Percentiles rank a stretch among this genome's conserved stretches.
Conservation (phyloP, 2,329 filamentous ascomycete species). For the Aspergillus versicolor region DNA sequence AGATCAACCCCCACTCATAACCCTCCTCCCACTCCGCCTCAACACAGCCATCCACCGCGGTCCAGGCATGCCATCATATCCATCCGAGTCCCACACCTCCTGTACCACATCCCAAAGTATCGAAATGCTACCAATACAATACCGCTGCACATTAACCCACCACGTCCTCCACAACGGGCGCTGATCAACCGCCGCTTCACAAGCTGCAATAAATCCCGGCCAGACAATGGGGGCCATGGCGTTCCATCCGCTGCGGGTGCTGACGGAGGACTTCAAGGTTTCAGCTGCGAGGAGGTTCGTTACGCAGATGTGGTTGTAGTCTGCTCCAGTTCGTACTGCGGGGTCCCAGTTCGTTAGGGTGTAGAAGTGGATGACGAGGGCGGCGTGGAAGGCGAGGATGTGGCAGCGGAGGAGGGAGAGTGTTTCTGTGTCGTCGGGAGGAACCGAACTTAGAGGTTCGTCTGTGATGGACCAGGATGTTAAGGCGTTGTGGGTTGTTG, state of each 20-base stretch:
- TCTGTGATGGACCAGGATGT: background rate
- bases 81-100: background rate
- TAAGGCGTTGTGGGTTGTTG: rapidly evolving
- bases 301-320: background rate
- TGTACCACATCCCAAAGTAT: background rate
- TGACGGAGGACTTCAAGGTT: background rate
- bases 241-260: background rate
- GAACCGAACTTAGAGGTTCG: background rate
- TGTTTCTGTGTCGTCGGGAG: background rate
- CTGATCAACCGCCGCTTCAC: background rate
- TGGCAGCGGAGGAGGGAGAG: background rate
- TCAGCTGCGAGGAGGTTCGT: background rate
- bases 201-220: conserved; percentile 10
- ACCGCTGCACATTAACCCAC: background rate
- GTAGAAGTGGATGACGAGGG: background rate
- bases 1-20: background rate
- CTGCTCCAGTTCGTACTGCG: no score
- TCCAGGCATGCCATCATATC: background rate
- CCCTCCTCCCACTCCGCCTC: background rate
- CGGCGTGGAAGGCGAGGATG: background rate
- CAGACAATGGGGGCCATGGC: conserved; percentile 12
- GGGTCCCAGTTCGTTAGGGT: background rate
- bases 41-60: background rate
- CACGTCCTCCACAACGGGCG: background rate
- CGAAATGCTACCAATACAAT: background rate